A percentile compares a stretch with the other conserved stretches of the same genome.
Evolutionary conservation across 1,139 yeast genomes (phyloP).

Genomic region (Suhomyces atakaporum): DNA sequence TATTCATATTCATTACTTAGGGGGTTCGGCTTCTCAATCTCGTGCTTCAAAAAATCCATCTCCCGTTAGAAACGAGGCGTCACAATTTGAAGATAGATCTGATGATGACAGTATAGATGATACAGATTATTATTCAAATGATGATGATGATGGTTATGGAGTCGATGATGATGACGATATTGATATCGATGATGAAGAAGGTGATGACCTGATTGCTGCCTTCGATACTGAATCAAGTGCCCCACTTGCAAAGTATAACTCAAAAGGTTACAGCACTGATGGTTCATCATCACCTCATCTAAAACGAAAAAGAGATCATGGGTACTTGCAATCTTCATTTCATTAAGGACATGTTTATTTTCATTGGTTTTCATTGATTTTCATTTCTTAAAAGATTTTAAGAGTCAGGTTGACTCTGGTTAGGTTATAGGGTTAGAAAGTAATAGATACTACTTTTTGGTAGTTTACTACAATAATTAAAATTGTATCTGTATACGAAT

Average conservation of each 20-base stretch:
- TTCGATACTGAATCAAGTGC: constrained; percentile 1
- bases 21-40: constrained; percentile 5
- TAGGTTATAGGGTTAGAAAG: background rate
- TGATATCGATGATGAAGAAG: constrained; percentile 15
- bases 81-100: background rate
- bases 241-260: constrained; percentile 21
- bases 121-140: constrained; percentile 10
- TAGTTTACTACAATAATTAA: too few species aligned
- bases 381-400: background rate
- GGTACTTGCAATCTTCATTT: constrained; percentile 1
- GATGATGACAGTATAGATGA: constrained; percentile 9
- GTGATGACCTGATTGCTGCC: constrained; percentile 7
- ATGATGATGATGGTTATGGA: constrained; percentile 11
- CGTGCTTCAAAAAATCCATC: background rate
- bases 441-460: background rate
- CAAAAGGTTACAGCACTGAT: constrained; percentile 30
- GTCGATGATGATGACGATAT: constrained; percentile 16
- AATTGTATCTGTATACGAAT: too few species aligned
- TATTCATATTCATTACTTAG: constrained; percentile 14
- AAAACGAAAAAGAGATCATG: constrained; percentile 26
- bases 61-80: background rate
- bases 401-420: background rate
- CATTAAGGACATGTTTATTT: background rate
- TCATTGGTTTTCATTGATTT: background rate
- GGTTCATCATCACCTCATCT: constrained; percentile 42